A percentile compares a stretch with the other conserved stretches of the same genome.
Evolutionary conservation across 2,329 filamentous ascomycete genomes (phyloP).

Genomic region (Coniosporium tulheliwenetii): DNA sequence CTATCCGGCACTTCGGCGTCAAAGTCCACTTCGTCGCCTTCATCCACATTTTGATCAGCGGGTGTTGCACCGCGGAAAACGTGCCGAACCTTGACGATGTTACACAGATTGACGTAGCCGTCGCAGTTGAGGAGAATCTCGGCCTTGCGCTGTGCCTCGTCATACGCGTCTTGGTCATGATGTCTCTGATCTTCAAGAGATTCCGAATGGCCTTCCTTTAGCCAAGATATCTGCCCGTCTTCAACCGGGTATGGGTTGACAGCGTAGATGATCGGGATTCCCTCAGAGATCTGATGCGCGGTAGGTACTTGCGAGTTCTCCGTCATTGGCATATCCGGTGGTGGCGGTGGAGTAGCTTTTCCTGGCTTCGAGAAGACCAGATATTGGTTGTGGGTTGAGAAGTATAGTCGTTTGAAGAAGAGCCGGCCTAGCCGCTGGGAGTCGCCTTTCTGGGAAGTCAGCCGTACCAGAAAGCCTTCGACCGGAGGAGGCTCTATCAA

Average conservation of each 20-base stretch:
- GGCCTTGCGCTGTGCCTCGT: conserved; percentile 41
- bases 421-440: conserved; percentile 42
- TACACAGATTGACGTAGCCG: conserved; percentile 46
- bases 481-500: conserved; percentile 44
- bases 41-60: conserved; percentile 35
- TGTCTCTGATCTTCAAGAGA: conserved; percentile 19
- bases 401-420: conserved; percentile 52
- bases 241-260: conserved; percentile 44
- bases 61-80: conserved; percentile 34
- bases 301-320: conserved; percentile 33
- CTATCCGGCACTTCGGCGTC: conserved; percentile 31
- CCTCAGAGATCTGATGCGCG: conserved; percentile 36
- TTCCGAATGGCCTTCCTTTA: conserved; percentile 14
- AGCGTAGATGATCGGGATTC: conserved; percentile 45
- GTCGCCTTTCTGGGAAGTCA: conserved; percentile 47
- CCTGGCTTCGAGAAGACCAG: conserved; percentile 46
- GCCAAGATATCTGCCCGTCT: conserved; percentile 40
- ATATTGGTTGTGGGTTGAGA: conserved; percentile 46
- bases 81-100: conserved; percentile 40
- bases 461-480: conserved; percentile 49
- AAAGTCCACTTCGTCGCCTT: conserved; percentile 40
- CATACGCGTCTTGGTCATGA: conserved; percentile 42
- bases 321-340: conserved; percentile 34
- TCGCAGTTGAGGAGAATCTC: conserved; percentile 44
- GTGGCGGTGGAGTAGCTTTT: conserved; percentile 38